Evolutionary conservation across 164 flowering plant species (phyloP), one percentile per base, ranked within the genome.

Genomic region (Buxus sempervirens): DNA sequence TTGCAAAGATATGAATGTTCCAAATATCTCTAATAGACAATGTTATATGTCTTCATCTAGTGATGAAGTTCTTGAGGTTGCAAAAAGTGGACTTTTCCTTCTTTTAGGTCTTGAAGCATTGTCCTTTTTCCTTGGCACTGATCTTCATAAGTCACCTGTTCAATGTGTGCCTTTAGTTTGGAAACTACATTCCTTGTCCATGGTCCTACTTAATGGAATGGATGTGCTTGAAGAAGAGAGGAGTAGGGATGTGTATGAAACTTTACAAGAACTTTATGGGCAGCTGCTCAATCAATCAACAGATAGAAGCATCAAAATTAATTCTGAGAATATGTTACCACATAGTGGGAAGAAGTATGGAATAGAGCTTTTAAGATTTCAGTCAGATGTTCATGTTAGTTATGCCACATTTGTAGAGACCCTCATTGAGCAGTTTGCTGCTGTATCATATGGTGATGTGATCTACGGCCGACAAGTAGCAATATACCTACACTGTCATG

Each of bases 141-240:
- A 79, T 27, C 27, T 62, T 62, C 69, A 76, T 53, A 6, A 24
- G 25, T 80, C 88, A 21, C 83, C 89, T 24, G 70, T 87, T 76
- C 70, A 16, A 32, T 45, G 66, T 63, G 83, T 91, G n/a, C 86
- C 96, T 21, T 68, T 93, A 72, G 77, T 85, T 67, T 93, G 98
- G 97, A 96, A 93, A 79, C 67, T 96, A 73, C 99, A 96, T 78
- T 83, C 97, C 42, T 72, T 93, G 68, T 88, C 98, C 32, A 83
- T 84, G 51, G 72, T 72, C 19, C 78, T 93, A 71, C 83, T 89
- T 59, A 72, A 49, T 73, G 95, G 86, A 66, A 86, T 89, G 92
- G 84, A 73, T 49, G 75, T 89, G 23, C 86, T 90, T 66, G 89
- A 85, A 70, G 96, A 88, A 10, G 84, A 90, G 68, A 86, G 74